phyloP scores from a whole-genome alignment of 2,329 filamentous ascomycete species.

The Talaromyces piceae region DNA sequence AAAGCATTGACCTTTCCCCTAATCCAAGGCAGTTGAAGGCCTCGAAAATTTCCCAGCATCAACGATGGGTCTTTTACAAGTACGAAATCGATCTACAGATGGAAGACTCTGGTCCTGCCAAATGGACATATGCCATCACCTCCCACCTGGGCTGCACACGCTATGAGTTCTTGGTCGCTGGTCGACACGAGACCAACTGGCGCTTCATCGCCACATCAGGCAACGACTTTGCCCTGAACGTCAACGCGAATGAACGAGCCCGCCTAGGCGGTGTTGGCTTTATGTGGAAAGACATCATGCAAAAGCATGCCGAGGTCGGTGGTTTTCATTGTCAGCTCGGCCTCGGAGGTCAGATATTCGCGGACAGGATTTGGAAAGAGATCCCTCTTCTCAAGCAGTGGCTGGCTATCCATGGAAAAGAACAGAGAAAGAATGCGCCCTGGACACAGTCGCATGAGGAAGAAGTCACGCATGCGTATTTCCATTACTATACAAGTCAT shows the following conservation, averaged over 20 bases:
- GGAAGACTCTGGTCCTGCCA: constrained; percentile 66
- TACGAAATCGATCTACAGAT: constrained; percentile 88
- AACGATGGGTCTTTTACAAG: constrained; percentile 91
- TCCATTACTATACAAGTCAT: constrained; percentile 97
- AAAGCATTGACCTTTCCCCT: constrained; percentile 81
- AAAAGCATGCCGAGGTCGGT: constrained; percentile 93
- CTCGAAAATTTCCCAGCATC: constrained; percentile 77
- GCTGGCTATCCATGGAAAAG: constrained; percentile 86
- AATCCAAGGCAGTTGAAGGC: constrained; percentile 83
- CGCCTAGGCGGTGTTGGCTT: constrained; percentile 83
- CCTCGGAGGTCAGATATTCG: constrained; percentile 89
- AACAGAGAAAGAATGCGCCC: constrained; percentile 78
- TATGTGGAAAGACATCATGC: constrained; percentile 98
- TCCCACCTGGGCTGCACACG: constrained; percentile 95
- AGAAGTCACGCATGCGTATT: constrained; percentile 91
- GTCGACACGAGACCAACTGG: constrained; percentile 84
- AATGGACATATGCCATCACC: constrained; percentile 98
- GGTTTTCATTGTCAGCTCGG: constrained; percentile 94
- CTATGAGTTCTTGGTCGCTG: constrained; percentile 93
- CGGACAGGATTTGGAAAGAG: constrained; percentile 92
- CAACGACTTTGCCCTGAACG: constrained; percentile 87
- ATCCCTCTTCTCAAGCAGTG: constrained; percentile 90
- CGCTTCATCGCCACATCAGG: constrained; percentile 93
- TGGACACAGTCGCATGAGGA: constrained; percentile 96
- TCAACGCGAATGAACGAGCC: constrained; percentile 75